Base-by-base conservation (phyloP, 257 asterid species). In the Voacanga thouarsii region DNA sequence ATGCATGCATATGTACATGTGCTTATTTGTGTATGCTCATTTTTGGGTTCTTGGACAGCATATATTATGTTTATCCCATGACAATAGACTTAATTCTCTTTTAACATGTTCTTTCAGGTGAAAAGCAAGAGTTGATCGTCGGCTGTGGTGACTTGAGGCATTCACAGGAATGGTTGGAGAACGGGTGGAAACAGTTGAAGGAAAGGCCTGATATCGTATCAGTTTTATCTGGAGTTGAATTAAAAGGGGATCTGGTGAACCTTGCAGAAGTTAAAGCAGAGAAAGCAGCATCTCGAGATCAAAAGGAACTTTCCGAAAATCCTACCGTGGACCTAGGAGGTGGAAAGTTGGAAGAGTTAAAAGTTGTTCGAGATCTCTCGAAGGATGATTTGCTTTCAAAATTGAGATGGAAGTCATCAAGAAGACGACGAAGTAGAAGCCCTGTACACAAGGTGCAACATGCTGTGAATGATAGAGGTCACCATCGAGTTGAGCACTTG, bases 111-210 rank as follows among this genome's bases (percentile, higher is more conserved):
- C 55, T 70, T 81, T 71, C 90, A 93, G 97, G 84, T 33, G 98
- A 93, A 82, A 91, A 84, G 76, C 84, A 45, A 63, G 91, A 89
- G 74, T 5, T 28, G 33, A 50, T 82, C 60, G 86, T 92, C 75
- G 41, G 74, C 60, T 37, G 50, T 49, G 33, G 59, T 47, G 88
- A 89, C 64, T 75, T 92, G 85, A 87, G 97, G 85, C 89, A 47
- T 70, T 94, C 98, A 5, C 91, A 83, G 55, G 98, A 94, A 75
- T 94, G 98, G 98, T 26, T 83, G 33, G 79, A 66, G 10, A 80
- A 82, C 53, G 76, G 71, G 24, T 94, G 98, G 98, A 87, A 84
- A 37, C 79, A 71, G 71, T 64, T 92, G 61, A 84, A 84, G 78
- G 92, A 77, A 68, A 87, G 84, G 81, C 89, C 89, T 0, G 92